Percentiles rank a stretch among this genome's conserved stretches.
These are phyloP conservation scores for Colletotrichum sp. DNA, from an alignment of 2,329 filamentous ascomycete species.

Conservation along the genomic window DNA sequence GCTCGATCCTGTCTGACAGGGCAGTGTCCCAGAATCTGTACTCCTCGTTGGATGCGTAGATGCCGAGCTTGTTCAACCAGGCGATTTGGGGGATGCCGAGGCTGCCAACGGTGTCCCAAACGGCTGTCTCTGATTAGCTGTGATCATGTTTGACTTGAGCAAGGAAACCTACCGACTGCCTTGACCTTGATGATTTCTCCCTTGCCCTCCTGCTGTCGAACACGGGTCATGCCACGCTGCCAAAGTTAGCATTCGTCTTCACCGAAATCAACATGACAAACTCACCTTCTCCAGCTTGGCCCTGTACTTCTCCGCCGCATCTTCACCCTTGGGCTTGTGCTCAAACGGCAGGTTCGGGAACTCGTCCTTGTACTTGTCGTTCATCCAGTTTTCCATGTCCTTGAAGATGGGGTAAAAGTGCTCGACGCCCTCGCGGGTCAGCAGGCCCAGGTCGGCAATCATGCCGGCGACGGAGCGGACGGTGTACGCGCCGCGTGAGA, in stretches of 20 bases:
- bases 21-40: constrained; percentile 60
- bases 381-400: constrained; percentile 60
- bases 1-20: constrained; percentile 56
- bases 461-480: constrained; percentile 61
- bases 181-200: constrained; percentile 51
- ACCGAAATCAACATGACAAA: neutral
- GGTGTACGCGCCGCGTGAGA: constrained; percentile 64
- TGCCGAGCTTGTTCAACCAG: constrained; percentile 51
- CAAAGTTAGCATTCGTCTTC: neutral
- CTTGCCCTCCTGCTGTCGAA: constrained; percentile 37
- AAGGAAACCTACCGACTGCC: constrained; percentile 39
- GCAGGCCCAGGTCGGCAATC: constrained; percentile 53
- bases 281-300: constrained; percentile 46
- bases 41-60: constrained; percentile 49
- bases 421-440: constrained; percentile 58
- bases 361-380: constrained; percentile 47
- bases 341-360: constrained; percentile 52
- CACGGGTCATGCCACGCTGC: constrained; percentile 39
- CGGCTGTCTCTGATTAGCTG: constrained; percentile 25
- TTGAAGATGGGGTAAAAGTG: constrained; percentile 61
- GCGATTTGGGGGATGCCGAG: constrained; percentile 50
- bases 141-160: constrained; percentile 18
- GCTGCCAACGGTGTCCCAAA: constrained; percentile 49
- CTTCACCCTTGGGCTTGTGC: constrained; percentile 51
- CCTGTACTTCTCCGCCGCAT: constrained; percentile 47